A percentile compares a stretch with the other conserved stretches of the same genome.
These are phyloP conservation scores for Pseudogymnoascus sp. DNA, from an alignment of 2,329 filamentous ascomycete species.

Conservation along the genomic window DNA sequence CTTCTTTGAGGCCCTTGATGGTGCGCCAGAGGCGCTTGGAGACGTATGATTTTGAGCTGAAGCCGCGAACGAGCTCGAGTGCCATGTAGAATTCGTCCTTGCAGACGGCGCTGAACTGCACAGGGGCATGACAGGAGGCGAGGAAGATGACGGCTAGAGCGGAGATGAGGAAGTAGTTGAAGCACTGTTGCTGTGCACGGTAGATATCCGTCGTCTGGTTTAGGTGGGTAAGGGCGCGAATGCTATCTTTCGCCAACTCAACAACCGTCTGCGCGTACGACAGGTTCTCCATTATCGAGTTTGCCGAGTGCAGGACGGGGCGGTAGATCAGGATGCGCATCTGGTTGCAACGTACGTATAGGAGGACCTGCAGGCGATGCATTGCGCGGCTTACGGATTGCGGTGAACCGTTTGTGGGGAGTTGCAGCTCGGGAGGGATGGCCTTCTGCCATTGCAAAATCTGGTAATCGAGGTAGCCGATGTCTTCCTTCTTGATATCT, in stretches of 20 bases:
- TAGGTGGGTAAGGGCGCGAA: constrained; percentile 61
- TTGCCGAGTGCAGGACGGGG: constrained; percentile 76
- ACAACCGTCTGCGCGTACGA: constrained; percentile 67
- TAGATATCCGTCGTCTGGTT: constrained; percentile 69
- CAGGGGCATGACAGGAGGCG: constrained; percentile 66
- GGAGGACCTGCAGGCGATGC: constrained; percentile 70
- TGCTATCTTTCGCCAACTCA: constrained; percentile 69
- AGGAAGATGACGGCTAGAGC: constrained; percentile 70
- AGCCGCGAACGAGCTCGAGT: constrained; percentile 64
- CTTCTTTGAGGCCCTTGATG: constrained; percentile 62
- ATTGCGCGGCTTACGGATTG: constrained; percentile 36
- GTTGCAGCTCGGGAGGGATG: constrained; percentile 57
- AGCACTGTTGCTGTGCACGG: constrained; percentile 64
- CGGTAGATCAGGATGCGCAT: constrained; percentile 86
- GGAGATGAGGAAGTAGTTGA: constrained; percentile 72
- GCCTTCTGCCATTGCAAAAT: constrained; percentile 80
- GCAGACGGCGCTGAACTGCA: constrained; percentile 60
- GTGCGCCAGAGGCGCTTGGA: constrained; percentile 68
- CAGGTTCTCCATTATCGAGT: constrained; percentile 71
- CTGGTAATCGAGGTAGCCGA: constrained; percentile 74
- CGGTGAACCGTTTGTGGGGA: constrained; percentile 42
- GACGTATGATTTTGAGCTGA: constrained; percentile 65
- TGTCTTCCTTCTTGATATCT: constrained; percentile 64
- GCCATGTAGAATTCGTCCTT: constrained; percentile 74
- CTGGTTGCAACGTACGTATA: constrained; percentile 82